A percentile compares a stretch with the other conserved stretches of the same genome.
phyloP scores from a whole-genome alignment of 768 basidiomycete species.

The Lentinus brumalis region DNA sequence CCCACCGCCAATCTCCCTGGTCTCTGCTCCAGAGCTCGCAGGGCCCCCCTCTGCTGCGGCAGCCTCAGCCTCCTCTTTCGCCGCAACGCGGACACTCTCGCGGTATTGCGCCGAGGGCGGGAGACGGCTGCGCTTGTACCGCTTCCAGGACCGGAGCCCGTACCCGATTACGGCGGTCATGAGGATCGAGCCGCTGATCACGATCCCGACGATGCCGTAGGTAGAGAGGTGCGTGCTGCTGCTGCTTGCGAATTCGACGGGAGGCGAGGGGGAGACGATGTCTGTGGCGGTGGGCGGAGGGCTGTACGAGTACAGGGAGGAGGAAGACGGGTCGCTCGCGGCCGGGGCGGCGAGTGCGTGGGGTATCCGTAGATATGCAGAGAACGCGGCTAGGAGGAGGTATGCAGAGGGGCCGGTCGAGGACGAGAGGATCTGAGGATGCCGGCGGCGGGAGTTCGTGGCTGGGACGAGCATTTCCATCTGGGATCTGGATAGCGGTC shows the following conservation, averaged over 20 bases:
- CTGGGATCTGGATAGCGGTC: too few relatives aligned
- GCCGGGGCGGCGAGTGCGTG: background rate
- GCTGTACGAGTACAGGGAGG: background rate
- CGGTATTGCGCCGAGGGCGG: slow-evolving; percentile 11
- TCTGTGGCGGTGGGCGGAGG: background rate
- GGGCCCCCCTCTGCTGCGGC: background rate
- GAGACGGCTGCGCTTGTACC: background rate
- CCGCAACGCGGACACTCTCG: background rate
- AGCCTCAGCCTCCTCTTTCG: background rate
- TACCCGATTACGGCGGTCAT: background rate
- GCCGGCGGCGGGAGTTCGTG: too few relatives aligned
- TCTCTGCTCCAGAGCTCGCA: background rate
- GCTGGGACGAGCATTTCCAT: too few relatives aligned
- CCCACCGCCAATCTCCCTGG: background rate
- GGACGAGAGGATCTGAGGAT: too few relatives aligned
- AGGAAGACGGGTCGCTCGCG: background rate
- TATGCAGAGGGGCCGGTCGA: too few relatives aligned
- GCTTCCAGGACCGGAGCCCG: background rate
- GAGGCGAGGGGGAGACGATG: too few relatives aligned
- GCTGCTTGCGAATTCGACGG: background rate
- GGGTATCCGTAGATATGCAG: background rate
- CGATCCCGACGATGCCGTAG: background rate
- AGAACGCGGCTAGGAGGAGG: too few relatives aligned
- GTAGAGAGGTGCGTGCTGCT: background rate
- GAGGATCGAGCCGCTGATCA: background rate